phyloP scores from a whole-genome alignment of 202 grass and related monocot species.

The Carex sylvatica region DNA sequence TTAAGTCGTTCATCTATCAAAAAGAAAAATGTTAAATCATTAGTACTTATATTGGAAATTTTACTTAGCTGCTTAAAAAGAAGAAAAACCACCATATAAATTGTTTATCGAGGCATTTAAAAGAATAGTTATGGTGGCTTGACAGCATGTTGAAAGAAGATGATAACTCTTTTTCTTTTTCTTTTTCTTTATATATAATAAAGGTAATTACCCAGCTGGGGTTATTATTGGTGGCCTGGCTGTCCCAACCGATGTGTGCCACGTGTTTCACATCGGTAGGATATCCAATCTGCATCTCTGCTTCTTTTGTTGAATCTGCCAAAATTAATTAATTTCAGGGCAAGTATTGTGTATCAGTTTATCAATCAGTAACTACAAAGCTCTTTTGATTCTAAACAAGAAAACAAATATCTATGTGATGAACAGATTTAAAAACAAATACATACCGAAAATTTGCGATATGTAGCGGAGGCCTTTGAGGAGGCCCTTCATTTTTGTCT shows the following conservation, averaged over 20 bases:
- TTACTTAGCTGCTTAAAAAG: background rate
- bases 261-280: constrained; percentile 98
- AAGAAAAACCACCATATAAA: background rate
- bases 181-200: background rate
- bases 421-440: background rate
- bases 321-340: background rate
- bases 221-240: constrained; percentile 36
- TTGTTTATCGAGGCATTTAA: background rate
- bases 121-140: background rate
- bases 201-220: constrained; percentile 67
- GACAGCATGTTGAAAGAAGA: background rate
- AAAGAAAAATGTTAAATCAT: background rate
- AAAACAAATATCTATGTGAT: background rate
- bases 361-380: background rate
- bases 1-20: constrained; percentile 14
- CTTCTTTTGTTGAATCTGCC: constrained; percentile 36
- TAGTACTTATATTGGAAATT: background rate
- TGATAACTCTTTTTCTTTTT: background rate
- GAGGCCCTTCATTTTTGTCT: constrained; percentile 87
- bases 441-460: constrained; percentile 85
- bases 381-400: background rate
- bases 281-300: constrained; percentile 89
- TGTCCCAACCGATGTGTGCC: constrained; percentile 95
- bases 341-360: background rate
- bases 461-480: constrained; percentile 97